Conservation (phyloP, 441 rosid genomes). For the Adansonia grandidieri region DNA sequence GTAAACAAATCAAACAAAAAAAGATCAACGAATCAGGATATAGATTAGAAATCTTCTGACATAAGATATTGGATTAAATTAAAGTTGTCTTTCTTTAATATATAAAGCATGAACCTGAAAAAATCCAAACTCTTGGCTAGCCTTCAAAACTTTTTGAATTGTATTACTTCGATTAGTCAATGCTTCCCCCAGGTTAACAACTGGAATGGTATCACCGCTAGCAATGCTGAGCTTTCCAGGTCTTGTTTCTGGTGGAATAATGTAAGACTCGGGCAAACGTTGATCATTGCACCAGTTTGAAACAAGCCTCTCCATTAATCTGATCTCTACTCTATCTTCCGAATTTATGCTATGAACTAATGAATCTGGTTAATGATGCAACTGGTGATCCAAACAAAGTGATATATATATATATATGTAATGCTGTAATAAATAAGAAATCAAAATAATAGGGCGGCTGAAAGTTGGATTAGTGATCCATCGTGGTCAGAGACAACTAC, state of each 20-base stretch:
- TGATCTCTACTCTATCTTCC: neutral
- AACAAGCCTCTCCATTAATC: slow-evolving; percentile 37
- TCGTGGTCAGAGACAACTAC: neutral
- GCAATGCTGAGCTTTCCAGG: slow-evolving; percentile 35
- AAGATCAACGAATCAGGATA: neutral
- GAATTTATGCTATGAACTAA: neutral
- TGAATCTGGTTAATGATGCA: neutral
- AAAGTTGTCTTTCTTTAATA: neutral
- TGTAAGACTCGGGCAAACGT: slow-evolving; percentile 35
- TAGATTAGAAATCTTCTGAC: neutral
- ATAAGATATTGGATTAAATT: neutral
- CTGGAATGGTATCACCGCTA: slow-evolving; percentile 27
- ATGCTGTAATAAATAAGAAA: neutral
- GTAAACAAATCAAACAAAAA: neutral
- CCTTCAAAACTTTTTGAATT: slow-evolving; percentile 31
- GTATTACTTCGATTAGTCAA: slow-evolving; percentile 2
- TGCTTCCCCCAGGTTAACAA: slow-evolving; percentile 34
- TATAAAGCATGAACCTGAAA: slow-evolving; percentile 26
- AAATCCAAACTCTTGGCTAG: slow-evolving; percentile 43
- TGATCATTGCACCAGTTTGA: slow-evolving; percentile 35
- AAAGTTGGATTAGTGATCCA: neutral
- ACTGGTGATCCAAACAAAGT: neutral
- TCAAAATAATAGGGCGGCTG: neutral
- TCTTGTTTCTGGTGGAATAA: slow-evolving; percentile 40
- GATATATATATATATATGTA: neutral